These are phyloP conservation scores for Hanseniaspora meyeri DNA, from an alignment of 805 yeast genomes.

Conservation along the genomic window DNA sequence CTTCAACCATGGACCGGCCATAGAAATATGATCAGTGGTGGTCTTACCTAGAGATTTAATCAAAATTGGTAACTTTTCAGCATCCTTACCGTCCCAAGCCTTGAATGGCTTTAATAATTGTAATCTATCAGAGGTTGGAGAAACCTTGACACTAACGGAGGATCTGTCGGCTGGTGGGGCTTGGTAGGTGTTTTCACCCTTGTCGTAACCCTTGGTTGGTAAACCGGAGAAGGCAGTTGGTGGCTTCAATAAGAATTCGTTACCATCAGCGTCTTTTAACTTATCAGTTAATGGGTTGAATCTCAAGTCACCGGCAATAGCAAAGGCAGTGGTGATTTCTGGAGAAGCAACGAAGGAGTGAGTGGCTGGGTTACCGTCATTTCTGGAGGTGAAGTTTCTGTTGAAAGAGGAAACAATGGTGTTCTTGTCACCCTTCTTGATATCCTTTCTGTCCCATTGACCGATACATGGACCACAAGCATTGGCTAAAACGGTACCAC, in stretches of 20 bases:
- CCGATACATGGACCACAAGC: conserved; percentile 99
- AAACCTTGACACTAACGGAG: conserved; percentile 56
- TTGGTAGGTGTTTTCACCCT: conserved; percentile 91
- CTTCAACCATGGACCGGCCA: conserved; percentile 99
- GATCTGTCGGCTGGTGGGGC: conserved; percentile 89
- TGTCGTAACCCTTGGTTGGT: conserved; percentile 79
- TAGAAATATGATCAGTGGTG: conserved; percentile 97
- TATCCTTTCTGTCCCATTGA: conserved; percentile 94
- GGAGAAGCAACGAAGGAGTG: conserved; percentile 97
- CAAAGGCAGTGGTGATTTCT: conserved; percentile 89
- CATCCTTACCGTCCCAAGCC: conserved; percentile 95
- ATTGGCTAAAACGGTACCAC: conserved; percentile 89
- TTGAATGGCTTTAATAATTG: conserved; percentile 88
- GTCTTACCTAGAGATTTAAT: conserved; percentile 95
- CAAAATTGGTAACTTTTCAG: conserved; percentile 76
- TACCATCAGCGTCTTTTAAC: conserved; percentile 77
- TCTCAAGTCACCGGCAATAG: conserved; percentile 89
- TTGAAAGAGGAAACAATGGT: conserved; percentile 94
- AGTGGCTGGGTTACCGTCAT: conserved; percentile 95
- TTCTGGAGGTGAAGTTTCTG: conserved; percentile 96
- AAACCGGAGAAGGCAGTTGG: conserved; percentile 76
- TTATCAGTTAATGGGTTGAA: conserved; percentile 92
- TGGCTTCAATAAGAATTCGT: conserved; percentile 75
- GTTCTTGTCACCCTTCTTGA: conserved; percentile 88
- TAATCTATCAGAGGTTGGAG: conserved; percentile 91